Evolutionary conservation across 306 rosid genomes (phyloP).

Genomic region (Vicia sativa): DNA sequence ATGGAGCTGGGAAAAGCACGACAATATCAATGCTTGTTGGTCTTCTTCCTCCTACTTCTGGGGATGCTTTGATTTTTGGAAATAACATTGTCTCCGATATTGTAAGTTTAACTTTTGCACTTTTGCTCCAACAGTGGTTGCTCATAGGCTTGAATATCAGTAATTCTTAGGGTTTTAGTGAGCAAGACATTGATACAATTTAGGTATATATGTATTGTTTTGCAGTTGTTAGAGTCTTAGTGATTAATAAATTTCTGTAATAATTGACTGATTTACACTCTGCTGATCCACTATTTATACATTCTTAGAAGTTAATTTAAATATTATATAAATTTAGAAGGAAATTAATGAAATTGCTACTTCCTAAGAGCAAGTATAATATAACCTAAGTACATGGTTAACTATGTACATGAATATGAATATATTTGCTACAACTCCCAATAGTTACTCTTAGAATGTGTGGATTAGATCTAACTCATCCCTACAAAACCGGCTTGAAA

Average conservation of each 20-base stretch:
- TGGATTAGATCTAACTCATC: no score
- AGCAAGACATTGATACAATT: slow-evolving; percentile 8
- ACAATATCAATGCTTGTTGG: slow-evolving; percentile 98
- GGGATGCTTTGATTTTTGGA: slow-evolving; percentile 94
- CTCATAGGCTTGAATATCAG: neutral
- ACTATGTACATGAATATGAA: neutral
- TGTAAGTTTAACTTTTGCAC: slow-evolving; percentile 60
- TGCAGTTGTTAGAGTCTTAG: neutral
- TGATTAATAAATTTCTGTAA: neutral
- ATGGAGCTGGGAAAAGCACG: slow-evolving; percentile 98
- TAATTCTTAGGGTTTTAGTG: slow-evolving; percentile 15
- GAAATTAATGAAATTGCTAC: slow-evolving; percentile 1
- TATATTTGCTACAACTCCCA: neutral
- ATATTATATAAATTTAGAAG: neutral
- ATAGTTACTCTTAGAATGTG: no score
- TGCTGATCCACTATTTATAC: neutral
- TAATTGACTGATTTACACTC: neutral
- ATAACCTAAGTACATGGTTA: neutral
- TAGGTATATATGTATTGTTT: neutral
- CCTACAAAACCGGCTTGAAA: no score
- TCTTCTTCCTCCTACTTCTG: slow-evolving; percentile 85
- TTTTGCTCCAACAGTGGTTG: slow-evolving; percentile 9
- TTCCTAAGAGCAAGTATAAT: neutral
- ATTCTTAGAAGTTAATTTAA: neutral
- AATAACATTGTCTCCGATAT: slow-evolving; percentile 74